phyloP scores from a whole-genome alignment of 805 yeast genomes.

The Candida wancherniae region DNA sequence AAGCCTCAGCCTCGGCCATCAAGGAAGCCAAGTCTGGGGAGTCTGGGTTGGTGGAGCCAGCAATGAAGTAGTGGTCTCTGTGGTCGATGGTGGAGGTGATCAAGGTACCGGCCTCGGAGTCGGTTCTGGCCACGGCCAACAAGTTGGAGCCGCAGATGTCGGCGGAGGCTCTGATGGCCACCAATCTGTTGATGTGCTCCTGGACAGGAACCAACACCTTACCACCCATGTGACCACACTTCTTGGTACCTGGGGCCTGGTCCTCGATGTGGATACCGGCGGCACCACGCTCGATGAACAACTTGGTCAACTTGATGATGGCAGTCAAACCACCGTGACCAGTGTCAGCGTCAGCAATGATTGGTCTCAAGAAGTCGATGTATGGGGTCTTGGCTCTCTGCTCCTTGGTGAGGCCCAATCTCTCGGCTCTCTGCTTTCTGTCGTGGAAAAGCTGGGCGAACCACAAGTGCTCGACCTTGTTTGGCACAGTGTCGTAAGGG shows the following conservation, averaged over 20 bases:
- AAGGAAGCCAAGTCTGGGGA: slow-evolving; percentile 68
- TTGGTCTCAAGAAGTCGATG: slow-evolving; percentile 88
- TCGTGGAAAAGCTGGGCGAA: slow-evolving; percentile 97
- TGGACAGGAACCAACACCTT: slow-evolving; percentile 96
- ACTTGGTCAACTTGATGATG: slow-evolving; percentile 87
- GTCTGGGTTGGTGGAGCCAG: slow-evolving; percentile 86
- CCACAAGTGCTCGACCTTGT: slow-evolving; percentile 94
- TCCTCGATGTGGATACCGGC: slow-evolving; percentile 99
- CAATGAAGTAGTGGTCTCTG: slow-evolving; percentile 89
- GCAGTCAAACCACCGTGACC: slow-evolving; percentile 99
- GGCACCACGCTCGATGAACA: slow-evolving; percentile 97
- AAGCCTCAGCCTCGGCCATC: slow-evolving; percentile 74
- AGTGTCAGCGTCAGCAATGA: slow-evolving; percentile 96
- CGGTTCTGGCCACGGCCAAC: slow-evolving; percentile 89
- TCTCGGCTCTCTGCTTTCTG: slow-evolving; percentile 88
- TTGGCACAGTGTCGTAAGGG: slow-evolving; percentile 98
- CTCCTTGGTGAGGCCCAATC: slow-evolving; percentile 55
- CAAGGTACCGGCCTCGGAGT: slow-evolving; percentile 95
- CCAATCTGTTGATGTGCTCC: slow-evolving; percentile 92
- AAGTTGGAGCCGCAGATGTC: slow-evolving; percentile 88
- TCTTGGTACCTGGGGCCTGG: slow-evolving; percentile 98
- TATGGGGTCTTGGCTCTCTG: slow-evolving; percentile 68
- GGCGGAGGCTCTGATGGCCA: slow-evolving; percentile 92
- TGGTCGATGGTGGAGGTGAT: slow-evolving; percentile 89
- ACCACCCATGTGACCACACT: slow-evolving; percentile 99